Percentiles rank a stretch among this genome's conserved stretches.
phyloP scores from a whole-genome alignment of 495 filamentous ascomycete genomes.

The Chaetomidium leptoderma region DNA sequence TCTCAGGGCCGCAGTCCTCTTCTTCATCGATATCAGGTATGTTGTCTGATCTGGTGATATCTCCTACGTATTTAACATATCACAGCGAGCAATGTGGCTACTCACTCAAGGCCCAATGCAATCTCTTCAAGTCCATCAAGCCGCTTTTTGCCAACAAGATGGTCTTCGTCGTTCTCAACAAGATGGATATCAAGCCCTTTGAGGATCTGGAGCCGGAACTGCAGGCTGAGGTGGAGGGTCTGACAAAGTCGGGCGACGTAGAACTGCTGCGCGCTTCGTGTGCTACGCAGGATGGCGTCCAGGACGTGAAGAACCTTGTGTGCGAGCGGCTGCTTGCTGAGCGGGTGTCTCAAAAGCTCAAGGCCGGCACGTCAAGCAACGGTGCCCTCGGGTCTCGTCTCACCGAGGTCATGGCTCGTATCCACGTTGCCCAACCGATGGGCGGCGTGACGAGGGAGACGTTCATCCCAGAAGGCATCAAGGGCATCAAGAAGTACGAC shows the following conservation, averaged over 20 bases:
- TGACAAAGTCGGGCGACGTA: constrained; percentile 80
- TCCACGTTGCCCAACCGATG: constrained; percentile 91
- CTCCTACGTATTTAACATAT: background rate
- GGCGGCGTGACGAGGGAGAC: constrained; percentile 71
- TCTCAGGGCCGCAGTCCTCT: constrained; percentile 86
- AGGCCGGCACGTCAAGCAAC: constrained; percentile 72
- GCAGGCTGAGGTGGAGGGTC: constrained; percentile 68
- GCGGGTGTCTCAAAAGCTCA: constrained; percentile 90
- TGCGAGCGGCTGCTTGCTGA: constrained; percentile 91
- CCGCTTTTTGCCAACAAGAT: constrained; percentile 96
- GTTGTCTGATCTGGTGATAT: background rate
- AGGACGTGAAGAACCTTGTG: constrained; percentile 87
- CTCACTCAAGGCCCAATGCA: constrained; percentile 82
- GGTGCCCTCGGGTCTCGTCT: constrained; percentile 71
- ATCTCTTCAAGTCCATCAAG: constrained; percentile 91
- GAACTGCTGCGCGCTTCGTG: constrained; percentile 90
- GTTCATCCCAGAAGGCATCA: constrained; percentile 84
- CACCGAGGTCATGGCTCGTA: constrained; percentile 83
- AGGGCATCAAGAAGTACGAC: constrained; percentile 77
- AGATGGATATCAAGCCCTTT: constrained; percentile 85
- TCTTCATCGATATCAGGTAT: constrained; percentile 83
- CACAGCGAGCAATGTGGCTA: constrained; percentile 92
- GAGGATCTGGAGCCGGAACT: constrained; percentile 83
- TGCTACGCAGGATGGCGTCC: constrained; percentile 90
- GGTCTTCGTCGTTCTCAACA: constrained; percentile 95